Evolutionary conservation across 1,284 basidiomycete genomes (phyloP).

Genomic region (Volvariella volvacea): DNA sequence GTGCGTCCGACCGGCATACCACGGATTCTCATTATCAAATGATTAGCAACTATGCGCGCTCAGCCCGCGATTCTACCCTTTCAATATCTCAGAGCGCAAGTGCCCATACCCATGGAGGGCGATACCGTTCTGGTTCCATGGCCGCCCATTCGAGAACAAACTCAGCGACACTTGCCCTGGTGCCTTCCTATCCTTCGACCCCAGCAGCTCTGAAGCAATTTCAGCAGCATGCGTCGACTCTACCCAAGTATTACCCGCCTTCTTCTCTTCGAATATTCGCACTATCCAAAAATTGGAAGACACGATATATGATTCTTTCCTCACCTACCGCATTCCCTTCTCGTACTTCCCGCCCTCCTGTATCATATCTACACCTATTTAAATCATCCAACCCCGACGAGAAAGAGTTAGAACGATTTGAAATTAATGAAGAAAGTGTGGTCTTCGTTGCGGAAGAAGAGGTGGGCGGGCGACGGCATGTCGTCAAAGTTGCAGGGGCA

Average conservation of each 20-base stretch:
- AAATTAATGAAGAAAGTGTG: conserved; percentile 67
- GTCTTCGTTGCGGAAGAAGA: conserved; percentile 69
- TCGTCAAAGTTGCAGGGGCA: conserved; percentile 61
- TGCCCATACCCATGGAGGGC: conserved; percentile 13
- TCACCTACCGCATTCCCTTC: conserved; percentile 29
- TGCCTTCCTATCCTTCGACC: conserved; percentile 58
- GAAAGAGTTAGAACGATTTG: conserved; percentile 62
- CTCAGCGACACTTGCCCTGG: conserved; percentile 25
- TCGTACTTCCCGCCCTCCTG: conserved; percentile 24
- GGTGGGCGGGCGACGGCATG: conserved; percentile 51
- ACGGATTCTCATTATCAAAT: conserved; percentile 6
- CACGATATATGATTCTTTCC: conserved; percentile 56
- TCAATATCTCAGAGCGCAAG: conserved; percentile 22
- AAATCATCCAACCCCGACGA: conserved; percentile 52
- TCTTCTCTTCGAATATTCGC: conserved; percentile 64
- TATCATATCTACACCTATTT: conserved; percentile 67
- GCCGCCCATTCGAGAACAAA: conserved; percentile 25
- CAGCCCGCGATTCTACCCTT: conserved; percentile 21
- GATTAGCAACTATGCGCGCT: conserved; percentile 7
- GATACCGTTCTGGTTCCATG: conserved; percentile 31
- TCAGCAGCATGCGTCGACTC: conserved; percentile 39
- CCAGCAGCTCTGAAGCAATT: conserved; percentile 42
- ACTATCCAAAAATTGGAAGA: conserved; percentile 67
- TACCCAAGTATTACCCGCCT: conserved; percentile 62
- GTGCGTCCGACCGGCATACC: background rate